phyloP scores from a whole-genome alignment of 2,329 filamentous ascomycete genomes.

The Aspergillus fijiensis region DNA sequence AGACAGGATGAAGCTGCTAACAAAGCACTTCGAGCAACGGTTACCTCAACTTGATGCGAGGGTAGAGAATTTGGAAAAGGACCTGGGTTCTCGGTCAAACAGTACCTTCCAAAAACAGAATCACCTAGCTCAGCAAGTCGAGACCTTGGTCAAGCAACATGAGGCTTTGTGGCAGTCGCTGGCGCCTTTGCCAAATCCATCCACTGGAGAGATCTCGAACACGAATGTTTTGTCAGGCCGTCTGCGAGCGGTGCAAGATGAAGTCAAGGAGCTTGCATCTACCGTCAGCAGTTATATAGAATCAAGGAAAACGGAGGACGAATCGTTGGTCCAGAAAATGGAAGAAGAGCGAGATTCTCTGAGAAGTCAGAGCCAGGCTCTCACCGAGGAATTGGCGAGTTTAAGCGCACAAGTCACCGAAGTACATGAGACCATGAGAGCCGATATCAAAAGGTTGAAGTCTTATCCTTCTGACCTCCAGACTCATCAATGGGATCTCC shows the following conservation, averaged over 20 bases:
- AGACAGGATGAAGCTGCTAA: slow-evolving; percentile 23
- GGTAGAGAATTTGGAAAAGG: slow-evolving; percentile 11
- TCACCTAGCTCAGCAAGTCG: slow-evolving; percentile 2
- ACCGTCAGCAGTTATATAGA: not conserved
- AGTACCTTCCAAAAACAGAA: not conserved
- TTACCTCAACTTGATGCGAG: slow-evolving; percentile 1
- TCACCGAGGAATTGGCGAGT: not conserved
- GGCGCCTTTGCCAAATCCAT: slow-evolving; percentile 2
- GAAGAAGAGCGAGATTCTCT: slow-evolving; percentile 1
- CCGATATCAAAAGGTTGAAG: not conserved
- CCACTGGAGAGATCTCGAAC: not conserved
- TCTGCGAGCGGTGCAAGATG: slow-evolving; percentile 7
- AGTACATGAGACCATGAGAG: not conserved
- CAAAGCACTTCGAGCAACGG: slow-evolving; percentile 14
- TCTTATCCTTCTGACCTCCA: not conserved
- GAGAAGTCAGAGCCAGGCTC: not conserved
- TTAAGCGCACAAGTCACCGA: not conserved
- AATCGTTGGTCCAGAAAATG: slow-evolving; percentile 12
- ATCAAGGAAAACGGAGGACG: slow-evolving; percentile 3
- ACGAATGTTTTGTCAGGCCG: slow-evolving; percentile 9
- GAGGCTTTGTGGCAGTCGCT: slow-evolving; percentile 8
- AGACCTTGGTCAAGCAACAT: slow-evolving; percentile 9
- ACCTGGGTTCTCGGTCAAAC: not conserved
- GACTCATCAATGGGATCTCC: not conserved
- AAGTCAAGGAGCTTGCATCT: slow-evolving; percentile 4